Base-by-base conservation (phyloP, 2,329 filamentous ascomycete species). In the Colletotrichum cordylinicola region DNA sequence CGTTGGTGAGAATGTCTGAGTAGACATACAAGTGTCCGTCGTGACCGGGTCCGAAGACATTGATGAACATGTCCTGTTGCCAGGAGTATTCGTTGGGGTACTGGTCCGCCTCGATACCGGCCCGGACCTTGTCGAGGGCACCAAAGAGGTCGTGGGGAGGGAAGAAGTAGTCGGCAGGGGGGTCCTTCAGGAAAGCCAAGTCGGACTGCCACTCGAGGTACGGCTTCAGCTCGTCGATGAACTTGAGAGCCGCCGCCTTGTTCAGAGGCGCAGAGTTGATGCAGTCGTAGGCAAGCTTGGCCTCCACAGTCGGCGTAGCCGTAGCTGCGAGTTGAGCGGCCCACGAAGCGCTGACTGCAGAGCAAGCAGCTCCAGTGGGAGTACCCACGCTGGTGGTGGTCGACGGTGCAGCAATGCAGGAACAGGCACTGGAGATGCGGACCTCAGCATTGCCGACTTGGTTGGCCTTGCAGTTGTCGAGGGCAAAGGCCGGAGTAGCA, bases 81-180 rank as follows among this genome's bases (percentile, higher is more conserved):
- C 86, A 87, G 27, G 81, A 82, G 68, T 84, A 84, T 79, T 87
- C 86, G 77, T 80, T 84, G 12, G 78, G 62, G 71, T 87, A 87
- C 70, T 81, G 79, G 75, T 82, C 81, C 1, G 80, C 81, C 43
- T 74, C 72, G 16, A 86, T 78, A n/a, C 82, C 80, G 18, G 75
- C 76, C 67, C 80, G 81, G 37, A 87, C 76, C 39, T 81, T 71
- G 43, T 79, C 82, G 9, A 87, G 80, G 7, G 80, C 82, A 7
- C 75, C 83, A 74, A 82, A 85, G 62, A 87, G 80, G 77, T 87
- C 84, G 58, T 85, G 82, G 35, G 82, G 62, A 0, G 88, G 86
- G 71, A 89, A 86, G 67, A 83, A 82, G 80, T 91, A 92, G 13
- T 83, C 84, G 15, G 83, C 72, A 0, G 90, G 90, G 2, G 90